A percentile compares a stretch with the other conserved stretches of the same genome.
Conservation (phyloP, 2,329 filamentous ascomycete genomes). For the Colletotrichum paranaense region DNA sequence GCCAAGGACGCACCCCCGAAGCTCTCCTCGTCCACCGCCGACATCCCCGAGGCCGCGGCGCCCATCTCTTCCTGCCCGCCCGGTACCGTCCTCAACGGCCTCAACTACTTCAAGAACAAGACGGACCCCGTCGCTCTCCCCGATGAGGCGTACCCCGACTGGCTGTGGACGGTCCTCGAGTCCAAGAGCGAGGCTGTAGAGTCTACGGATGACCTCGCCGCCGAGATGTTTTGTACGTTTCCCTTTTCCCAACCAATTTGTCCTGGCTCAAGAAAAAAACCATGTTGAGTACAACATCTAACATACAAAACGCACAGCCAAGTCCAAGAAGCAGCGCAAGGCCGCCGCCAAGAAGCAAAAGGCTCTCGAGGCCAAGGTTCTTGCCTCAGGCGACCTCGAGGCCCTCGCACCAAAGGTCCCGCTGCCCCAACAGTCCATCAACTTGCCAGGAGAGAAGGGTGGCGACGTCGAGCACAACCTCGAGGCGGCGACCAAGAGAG, state of each 20-base stretch:
- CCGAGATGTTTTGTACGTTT: slow-evolving; percentile 83
- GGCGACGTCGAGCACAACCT: slow-evolving; percentile 58
- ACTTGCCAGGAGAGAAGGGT: slow-evolving; percentile 68
- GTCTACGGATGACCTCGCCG: slow-evolving; percentile 65
- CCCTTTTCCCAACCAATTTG: neutral
- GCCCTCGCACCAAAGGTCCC: slow-evolving; percentile 77
- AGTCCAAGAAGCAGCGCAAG: slow-evolving; percentile 85
- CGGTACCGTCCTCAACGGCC: slow-evolving; percentile 77
- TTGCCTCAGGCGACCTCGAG: slow-evolving; percentile 74
- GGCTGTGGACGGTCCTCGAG: slow-evolving; percentile 81
- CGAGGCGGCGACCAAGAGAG: slow-evolving; percentile 61
- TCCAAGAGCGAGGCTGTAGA: slow-evolving; percentile 65
- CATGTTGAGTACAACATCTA: neutral
- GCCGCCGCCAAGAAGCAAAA: slow-evolving; percentile 75
- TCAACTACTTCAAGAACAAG: slow-evolving; percentile 82
- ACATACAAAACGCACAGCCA: slow-evolving; percentile 62
- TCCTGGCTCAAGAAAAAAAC: neutral
- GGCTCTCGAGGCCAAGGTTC: slow-evolving; percentile 66
- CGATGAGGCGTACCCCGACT: slow-evolving; percentile 82
- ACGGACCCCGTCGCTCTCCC: slow-evolving; percentile 78
- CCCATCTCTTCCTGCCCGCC: slow-evolving; percentile 67
- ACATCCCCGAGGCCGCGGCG: slow-evolving; percentile 42
- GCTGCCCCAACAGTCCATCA: slow-evolving; percentile 81
- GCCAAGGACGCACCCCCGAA: slow-evolving; percentile 40
- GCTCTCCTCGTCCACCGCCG: slow-evolving; percentile 46